Percentiles rank a stretch among this genome's conserved stretches.
Evolutionary conservation across 352 stramenopile genomes (phyloP).

Genomic region (Globisporangium splendens): DNA sequence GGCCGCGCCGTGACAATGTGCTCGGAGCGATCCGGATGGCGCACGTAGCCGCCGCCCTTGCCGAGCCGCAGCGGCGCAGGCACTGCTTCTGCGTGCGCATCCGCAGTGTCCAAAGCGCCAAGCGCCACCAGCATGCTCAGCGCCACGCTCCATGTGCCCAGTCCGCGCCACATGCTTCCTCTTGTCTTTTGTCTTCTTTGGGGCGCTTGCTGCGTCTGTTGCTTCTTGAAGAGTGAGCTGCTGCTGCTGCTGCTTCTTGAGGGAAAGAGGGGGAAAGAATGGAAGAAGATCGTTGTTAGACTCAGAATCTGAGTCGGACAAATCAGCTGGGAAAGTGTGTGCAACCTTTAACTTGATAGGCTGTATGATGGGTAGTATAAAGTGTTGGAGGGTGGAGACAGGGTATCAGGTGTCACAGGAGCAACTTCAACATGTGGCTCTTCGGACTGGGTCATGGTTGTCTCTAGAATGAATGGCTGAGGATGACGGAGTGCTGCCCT

Average conservation of each 20-base stretch:
- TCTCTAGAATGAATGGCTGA: too few species aligned
- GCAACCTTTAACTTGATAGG: too few species aligned
- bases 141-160: not conserved
- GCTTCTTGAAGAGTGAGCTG: slow-evolving; percentile 36
- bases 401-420: too few species aligned
- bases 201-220: not conserved
- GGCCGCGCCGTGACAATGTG: slow-evolving; percentile 56
- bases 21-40: slow-evolving; percentile 65
- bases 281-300: too few species aligned
- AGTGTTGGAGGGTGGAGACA: too few species aligned
- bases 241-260: too few species aligned
- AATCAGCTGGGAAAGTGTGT: too few species aligned
- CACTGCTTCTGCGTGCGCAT: not conserved
- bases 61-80: not conserved
- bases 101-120: not conserved
- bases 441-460: too few species aligned
- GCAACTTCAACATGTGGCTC: too few species aligned
- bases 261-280: slow-evolving; percentile 17
- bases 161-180: slow-evolving; percentile 29
- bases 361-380: too few species aligned
- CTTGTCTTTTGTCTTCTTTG: slow-evolving; percentile 30
- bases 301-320: too few species aligned
- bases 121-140: not conserved
- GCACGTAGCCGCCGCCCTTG: slow-evolving; percentile 61
- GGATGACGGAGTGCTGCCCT: too few species aligned